A percentile compares a stretch with the other conserved stretches of the same genome.
Conservation (phyloP, 345 rosid genomes). For the Garcia nutans region DNA sequence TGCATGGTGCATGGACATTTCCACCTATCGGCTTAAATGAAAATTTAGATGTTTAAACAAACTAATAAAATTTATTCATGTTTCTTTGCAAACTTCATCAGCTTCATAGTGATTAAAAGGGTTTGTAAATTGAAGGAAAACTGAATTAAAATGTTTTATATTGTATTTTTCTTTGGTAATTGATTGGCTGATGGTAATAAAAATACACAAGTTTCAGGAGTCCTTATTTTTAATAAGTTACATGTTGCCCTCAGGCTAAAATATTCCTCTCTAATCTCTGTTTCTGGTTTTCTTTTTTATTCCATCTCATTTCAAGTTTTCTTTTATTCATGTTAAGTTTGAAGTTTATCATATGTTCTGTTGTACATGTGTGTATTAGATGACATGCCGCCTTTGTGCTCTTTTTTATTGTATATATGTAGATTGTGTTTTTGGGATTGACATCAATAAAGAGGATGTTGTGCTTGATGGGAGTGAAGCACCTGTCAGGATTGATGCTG, state of each 20-base stretch:
- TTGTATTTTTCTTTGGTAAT: not conserved
- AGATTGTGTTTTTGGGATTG: slow-evolving; percentile 90
- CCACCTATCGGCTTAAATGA: too few species aligned
- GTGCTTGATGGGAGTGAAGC: slow-evolving; percentile 97
- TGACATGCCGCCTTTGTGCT: not conserved
- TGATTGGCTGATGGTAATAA: not conserved
- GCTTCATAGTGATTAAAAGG: not conserved
- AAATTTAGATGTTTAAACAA: too few species aligned
- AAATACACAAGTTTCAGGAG: not conserved
- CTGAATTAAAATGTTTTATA: not conserved
- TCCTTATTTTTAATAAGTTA: not conserved
- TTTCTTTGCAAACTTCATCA: not conserved
- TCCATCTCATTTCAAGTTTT: not conserved
- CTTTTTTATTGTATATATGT: slow-evolving; percentile 6
- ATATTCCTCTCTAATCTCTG: not conserved
- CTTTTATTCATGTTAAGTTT: not conserved
- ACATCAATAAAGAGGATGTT: slow-evolving; percentile 66
- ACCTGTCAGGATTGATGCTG: slow-evolving; percentile 79
- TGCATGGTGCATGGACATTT: too few species aligned
- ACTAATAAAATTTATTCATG: not conserved
- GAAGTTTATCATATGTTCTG: not conserved
- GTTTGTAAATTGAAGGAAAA: not conserved
- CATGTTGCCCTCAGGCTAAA: too few species aligned
- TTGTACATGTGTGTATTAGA: not conserved
- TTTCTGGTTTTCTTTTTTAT: not conserved